Percentiles rank a stretch among this genome's conserved stretches.
phyloP scores from a whole-genome alignment of 1,139 yeast genomes.

The Taiozyma sp. region DNA sequence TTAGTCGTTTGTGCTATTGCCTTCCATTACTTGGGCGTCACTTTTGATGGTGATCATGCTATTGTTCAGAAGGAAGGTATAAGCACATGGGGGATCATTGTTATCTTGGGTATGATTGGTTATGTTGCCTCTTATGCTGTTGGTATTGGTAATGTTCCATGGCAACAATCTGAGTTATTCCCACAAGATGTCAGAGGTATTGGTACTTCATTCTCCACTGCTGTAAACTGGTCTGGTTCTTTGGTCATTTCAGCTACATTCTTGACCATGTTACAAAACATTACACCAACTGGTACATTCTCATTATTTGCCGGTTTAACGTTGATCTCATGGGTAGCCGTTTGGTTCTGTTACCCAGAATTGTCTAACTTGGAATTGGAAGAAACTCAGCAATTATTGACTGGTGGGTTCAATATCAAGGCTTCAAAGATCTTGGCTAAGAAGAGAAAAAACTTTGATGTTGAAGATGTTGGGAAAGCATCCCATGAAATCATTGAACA shows the following conservation, averaged over 20 bases:
- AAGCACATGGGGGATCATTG: constrained; percentile 81
- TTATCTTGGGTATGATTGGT: constrained; percentile 78
- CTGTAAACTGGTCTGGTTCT: constrained; percentile 95
- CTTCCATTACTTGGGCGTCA: constrained; percentile 72
- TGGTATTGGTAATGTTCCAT: constrained; percentile 95
- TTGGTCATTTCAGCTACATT: constrained; percentile 86
- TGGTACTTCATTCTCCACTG: constrained; percentile 90
- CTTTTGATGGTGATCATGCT: constrained; percentile 44
- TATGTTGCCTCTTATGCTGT: constrained; percentile 88
- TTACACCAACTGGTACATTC: constrained; percentile 94
- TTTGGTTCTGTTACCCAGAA: constrained; percentile 86
- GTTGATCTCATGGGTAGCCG: constrained; percentile 62
- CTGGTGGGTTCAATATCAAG: constrained; percentile 81
- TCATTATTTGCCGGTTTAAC: constrained; percentile 84
- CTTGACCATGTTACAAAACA: constrained; percentile 87
- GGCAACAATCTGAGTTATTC: constrained; percentile 96
- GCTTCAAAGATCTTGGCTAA: constrained; percentile 63
- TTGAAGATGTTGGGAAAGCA: constrained; percentile 20
- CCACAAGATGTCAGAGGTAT: constrained; percentile 91
- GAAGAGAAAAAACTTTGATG: constrained; percentile 34
- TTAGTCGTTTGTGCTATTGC: constrained; percentile 80
- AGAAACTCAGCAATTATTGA: constrained; percentile 77
- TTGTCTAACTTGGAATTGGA: constrained; percentile 86
- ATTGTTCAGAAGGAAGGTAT: constrained; percentile 38
- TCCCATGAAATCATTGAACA: constrained; percentile 23